Evolutionary conservation across 176 grass and related monocot genomes (phyloP).

Genomic region (Elymus sibiricus): DNA sequence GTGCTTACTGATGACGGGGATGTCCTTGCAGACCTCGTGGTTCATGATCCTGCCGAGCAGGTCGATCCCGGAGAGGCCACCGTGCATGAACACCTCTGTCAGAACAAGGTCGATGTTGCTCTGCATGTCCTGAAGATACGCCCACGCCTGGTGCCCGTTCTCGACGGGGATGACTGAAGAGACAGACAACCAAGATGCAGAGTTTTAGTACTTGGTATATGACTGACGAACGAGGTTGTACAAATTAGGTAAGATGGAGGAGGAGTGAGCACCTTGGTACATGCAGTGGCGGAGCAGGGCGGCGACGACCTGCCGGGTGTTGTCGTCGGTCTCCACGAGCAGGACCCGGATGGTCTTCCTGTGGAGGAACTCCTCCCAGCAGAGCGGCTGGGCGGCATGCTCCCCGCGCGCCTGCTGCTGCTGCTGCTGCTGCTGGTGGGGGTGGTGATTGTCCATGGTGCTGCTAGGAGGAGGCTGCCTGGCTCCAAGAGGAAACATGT

Average conservation of each 20-base stretch:
- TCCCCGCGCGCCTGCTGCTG: neutral
- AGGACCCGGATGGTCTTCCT: constrained; percentile 10
- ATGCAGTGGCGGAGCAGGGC: constrained; percentile 3
- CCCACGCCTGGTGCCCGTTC: constrained; percentile 76
- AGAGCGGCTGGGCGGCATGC: neutral
- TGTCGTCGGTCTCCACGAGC: constrained; percentile 9
- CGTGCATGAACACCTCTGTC: constrained; percentile 61
- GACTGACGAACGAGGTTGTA: neutral
- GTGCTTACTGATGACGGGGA: constrained; percentile 89
- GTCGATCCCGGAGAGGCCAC: constrained; percentile 52
- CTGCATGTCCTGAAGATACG: constrained; percentile 55
- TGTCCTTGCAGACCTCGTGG: constrained; percentile 68
- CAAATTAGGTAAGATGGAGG: neutral
- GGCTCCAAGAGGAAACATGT: neutral
- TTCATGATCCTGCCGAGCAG: constrained; percentile 75
- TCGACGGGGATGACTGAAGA: constrained; percentile 56
- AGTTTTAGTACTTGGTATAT: neutral
- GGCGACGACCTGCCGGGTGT: constrained; percentile 6
- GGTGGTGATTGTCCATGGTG: neutral
- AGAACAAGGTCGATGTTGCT: constrained; percentile 80
- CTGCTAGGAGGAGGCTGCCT: neutral
- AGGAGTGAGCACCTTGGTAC: neutral
- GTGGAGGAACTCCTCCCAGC: constrained; percentile 11
- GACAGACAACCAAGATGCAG: too few relatives aligned
- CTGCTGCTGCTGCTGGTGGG: neutral